Conservation (phyloP, 345 rosid species). For the Balakata baccata region DNA sequence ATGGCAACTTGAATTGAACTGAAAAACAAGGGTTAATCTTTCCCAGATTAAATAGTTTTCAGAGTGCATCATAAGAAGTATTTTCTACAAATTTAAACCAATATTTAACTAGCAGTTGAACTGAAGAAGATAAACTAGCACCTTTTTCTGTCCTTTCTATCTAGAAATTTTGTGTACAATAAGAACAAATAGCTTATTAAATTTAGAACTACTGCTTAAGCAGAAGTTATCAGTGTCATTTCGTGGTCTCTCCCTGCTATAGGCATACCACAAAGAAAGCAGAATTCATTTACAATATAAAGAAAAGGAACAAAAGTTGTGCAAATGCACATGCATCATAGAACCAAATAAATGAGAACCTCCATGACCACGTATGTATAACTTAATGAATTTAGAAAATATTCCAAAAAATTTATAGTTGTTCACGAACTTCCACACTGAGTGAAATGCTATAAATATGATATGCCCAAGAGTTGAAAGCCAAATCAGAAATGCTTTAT, state of each 20-base stretch:
- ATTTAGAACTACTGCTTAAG: background rate
- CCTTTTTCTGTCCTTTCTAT: too few species aligned
- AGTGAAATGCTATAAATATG: background rate
- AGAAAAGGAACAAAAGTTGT: background rate
- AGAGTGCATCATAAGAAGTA: too few species aligned
- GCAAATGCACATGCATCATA: background rate
- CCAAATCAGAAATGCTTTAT: background rate
- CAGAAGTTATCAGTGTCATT: background rate
- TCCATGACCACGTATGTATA: background rate
- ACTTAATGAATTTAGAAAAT: background rate
- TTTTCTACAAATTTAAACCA: background rate
- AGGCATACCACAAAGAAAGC: background rate
- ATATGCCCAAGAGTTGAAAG: background rate
- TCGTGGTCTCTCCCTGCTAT: background rate
- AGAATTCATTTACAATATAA: background rate
- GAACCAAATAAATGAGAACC: background rate
- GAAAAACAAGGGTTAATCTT: too few species aligned
- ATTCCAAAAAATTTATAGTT: background rate
- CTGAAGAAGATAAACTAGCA: too few species aligned
- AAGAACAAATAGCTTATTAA: too few species aligned
- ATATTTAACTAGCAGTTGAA: too few species aligned
- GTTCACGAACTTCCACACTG: background rate
- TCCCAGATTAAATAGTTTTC: too few species aligned
- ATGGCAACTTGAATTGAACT: too few species aligned
- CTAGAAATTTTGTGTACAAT: too few species aligned